These are phyloP conservation scores for Mycosphaerella arachidis DNA, from an alignment of 2,329 filamentous ascomycete species.

Conservation along the genomic window DNA sequence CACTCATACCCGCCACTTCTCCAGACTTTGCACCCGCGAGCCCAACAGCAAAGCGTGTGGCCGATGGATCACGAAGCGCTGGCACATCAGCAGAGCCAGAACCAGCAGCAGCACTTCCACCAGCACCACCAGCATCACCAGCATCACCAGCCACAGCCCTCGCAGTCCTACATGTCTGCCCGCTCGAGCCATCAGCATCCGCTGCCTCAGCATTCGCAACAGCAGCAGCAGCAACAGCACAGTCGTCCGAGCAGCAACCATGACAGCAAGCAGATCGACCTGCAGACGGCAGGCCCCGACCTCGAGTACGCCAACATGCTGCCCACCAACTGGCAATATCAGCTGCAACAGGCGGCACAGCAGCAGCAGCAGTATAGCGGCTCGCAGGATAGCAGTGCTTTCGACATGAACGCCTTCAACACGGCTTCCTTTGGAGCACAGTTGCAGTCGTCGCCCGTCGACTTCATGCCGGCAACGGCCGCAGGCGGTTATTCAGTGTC, in stretches of 20 bases:
- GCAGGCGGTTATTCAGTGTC: constrained; percentile 37
- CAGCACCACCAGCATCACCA: constrained; percentile 21
- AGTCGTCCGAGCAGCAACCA: constrained; percentile 30
- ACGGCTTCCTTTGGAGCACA: constrained; percentile 37
- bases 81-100: constrained; percentile 20
- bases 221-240: constrained; percentile 20
- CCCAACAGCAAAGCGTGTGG: constrained; percentile 1
- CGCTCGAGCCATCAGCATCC: constrained; percentile 21
- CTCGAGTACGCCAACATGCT: constrained; percentile 33
- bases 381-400: constrained; percentile 30
- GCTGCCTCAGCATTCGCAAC: constrained; percentile 12
- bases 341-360: constrained; percentile 27
- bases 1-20: constrained; percentile 26
- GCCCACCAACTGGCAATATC: constrained; percentile 41
- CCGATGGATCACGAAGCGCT: constrained; percentile 24
- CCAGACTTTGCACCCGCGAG: constrained; percentile 7
- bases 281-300: constrained; percentile 31
- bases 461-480: constrained; percentile 42
- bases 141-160: constrained; percentile 10
- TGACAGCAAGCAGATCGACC: constrained; percentile 26
- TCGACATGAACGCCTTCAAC: constrained; percentile 36
- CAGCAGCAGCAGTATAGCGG: constrained; percentile 24
- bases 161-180: constrained; percentile 15
- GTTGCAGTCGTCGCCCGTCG: constrained; percentile 44
- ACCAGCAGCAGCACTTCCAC: constrained; percentile 16